Evolutionary conservation across 2,329 filamentous ascomycete species (phyloP).

Genomic region (Orbilia javanica): DNA sequence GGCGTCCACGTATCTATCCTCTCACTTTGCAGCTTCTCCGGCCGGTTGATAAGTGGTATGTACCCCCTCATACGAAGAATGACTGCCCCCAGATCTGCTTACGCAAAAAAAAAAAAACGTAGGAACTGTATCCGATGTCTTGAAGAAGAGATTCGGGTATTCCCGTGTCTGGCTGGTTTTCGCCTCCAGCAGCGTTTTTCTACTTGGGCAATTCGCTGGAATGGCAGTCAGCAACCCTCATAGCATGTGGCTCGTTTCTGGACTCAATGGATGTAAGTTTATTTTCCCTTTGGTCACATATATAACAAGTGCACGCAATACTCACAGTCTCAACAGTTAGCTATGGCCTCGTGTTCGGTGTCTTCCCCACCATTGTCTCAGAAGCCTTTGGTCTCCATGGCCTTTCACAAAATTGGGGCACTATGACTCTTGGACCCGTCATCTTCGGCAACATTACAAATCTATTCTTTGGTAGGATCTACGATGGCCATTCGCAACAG

Average conservation of each 20-base stretch:
- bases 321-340: constrained; percentile 68
- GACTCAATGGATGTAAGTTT: constrained; percentile 75
- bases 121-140: constrained; percentile 90
- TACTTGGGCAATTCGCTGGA: constrained; percentile 81
- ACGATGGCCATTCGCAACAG: constrained; percentile 78
- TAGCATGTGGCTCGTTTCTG: constrained; percentile 80
- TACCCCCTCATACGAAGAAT: constrained; percentile 24
- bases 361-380: constrained; percentile 88
- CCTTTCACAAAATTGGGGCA: constrained; percentile 94
- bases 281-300: neutral
- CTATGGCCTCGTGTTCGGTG: constrained; percentile 94
- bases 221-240: constrained; percentile 81
- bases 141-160: constrained; percentile 83
- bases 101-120: neutral
- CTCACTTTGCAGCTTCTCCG: constrained; percentile 87
- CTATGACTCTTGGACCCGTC: constrained; percentile 90
- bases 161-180: constrained; percentile 94
- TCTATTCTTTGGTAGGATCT: constrained; percentile 82
- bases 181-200: constrained; percentile 81
- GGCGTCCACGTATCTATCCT: constrained; percentile 93
- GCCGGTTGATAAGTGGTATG: constrained; percentile 81
- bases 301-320: neutral
- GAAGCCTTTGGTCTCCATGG: constrained; percentile 92
- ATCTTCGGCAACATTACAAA: constrained; percentile 93
- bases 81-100: constrained; percentile 11